phyloP scores from a whole-genome alignment of 768 basidiomycete genomes.

The Amylocystis lapponica region DNA sequence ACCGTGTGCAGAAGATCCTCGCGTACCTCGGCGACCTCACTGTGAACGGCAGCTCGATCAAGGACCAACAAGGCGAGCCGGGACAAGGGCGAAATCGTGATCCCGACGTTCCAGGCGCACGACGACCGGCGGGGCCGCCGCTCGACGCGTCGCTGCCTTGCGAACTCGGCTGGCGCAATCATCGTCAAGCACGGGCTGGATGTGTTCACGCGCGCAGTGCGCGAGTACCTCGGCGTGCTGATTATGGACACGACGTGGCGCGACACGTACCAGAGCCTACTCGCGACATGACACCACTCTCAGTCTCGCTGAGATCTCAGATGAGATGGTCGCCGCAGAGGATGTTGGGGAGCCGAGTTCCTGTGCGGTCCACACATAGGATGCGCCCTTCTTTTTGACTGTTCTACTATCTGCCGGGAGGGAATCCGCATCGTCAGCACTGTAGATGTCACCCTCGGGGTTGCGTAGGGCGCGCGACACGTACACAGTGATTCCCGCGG shows the following conservation, averaged over 20 bases:
- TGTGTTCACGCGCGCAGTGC: conserved; percentile 96
- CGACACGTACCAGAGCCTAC: conserved; percentile 96
- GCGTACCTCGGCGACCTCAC: conserved; percentile 96
- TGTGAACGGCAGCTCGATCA: conserved; percentile 97
- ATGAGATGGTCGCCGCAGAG: too few species aligned
- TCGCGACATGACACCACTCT: conserved; percentile 98
- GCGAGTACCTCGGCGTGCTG: conserved; percentile 89
- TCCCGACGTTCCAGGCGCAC: conserved; percentile 75
- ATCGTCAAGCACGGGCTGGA: conserved; percentile 97
- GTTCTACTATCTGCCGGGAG: too few species aligned
- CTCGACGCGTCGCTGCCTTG: conserved; percentile 82
- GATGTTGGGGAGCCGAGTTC: too few species aligned
- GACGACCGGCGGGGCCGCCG: conserved; percentile 65
- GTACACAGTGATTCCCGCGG: too few species aligned
- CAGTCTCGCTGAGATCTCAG: too few species aligned
- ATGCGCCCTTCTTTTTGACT: too few species aligned
- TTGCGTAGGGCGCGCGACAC: too few species aligned
- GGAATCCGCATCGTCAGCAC: too few species aligned
- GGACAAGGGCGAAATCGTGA: conserved; percentile 82
- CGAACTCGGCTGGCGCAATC: conserved; percentile 92
- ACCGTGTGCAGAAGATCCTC: conserved; percentile 95
- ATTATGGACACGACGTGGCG: conserved; percentile 99
- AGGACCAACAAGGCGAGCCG: conserved; percentile 93
- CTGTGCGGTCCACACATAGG: too few species aligned
- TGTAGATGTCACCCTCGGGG: too few species aligned